Evolutionary conservation across 306 rosid genomes (phyloP).

Genomic region (Citrullus mucosospermus): DNA sequence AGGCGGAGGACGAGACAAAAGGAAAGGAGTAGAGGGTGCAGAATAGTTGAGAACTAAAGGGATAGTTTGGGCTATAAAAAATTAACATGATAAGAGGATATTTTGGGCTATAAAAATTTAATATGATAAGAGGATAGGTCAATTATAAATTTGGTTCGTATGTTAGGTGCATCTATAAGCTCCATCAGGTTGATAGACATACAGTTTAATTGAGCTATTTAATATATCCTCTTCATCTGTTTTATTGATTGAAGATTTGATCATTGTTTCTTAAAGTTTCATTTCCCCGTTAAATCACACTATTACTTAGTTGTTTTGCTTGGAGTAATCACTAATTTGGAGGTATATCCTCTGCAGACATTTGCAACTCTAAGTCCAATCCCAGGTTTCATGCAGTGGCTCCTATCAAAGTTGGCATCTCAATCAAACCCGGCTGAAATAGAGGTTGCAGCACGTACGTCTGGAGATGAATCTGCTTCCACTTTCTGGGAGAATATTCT

Average conservation of each 20-base stretch:
- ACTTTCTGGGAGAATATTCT: constrained; percentile 72
- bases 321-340: not conserved
- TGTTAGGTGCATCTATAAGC: not conserved
- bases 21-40: not conserved
- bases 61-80: not conserved
- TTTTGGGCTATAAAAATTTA: not conserved
- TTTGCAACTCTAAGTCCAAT: constrained; percentile 96
- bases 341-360: constrained; percentile 27
- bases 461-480: constrained; percentile 37
- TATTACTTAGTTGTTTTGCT: not conserved
- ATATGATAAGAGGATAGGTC: not conserved
- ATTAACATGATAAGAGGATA: no score
- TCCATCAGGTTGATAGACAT: not conserved
- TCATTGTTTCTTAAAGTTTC: not conserved
- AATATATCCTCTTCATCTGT: not conserved
- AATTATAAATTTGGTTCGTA: no score
- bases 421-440: constrained; percentile 44
- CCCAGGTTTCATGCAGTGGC: constrained; percentile 92
- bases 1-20: not conserved
- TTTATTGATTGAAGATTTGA: not conserved
- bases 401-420: constrained; percentile 73
- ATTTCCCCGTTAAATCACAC: not conserved
- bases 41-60: not conserved
- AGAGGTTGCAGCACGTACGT: constrained; percentile 24
- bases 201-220: not conserved